Evolutionary conservation across 106 monocot genomes (phyloP), one percentile per base, ranked within the genome.

Genomic region (Apostasia ramifera): DNA sequence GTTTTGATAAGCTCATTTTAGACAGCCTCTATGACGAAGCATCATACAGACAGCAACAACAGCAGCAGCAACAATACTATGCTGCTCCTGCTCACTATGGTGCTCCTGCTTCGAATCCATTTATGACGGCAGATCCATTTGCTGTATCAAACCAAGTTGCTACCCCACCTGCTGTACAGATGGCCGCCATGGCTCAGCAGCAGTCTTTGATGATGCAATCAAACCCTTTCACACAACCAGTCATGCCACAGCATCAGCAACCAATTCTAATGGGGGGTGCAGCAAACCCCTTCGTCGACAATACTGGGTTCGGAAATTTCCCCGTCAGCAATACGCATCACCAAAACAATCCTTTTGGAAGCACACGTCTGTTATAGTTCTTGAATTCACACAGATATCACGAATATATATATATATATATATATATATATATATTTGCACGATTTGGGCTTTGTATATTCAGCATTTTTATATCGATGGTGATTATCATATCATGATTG

Each of bases 11-110:
- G 71, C 80, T 92, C 51, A 85, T 54, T 59, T 55, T 92, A 41
- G 88, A 92, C 41, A 91, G 91, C 40, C 67, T 91, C 44, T 91
- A 91, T 55, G 88, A 88, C 52, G 91, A 91, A 8, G 84, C 79
- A 63, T 71, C 91, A 44, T 85, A 88, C 47, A 82, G 87, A 71
- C 84, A 74, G 54, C 74, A 60, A 38, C 81, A 70, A 47, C 79
- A 74, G 61, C 76, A 75, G 40, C 81, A 91, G 52, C 79, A 77
- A 52, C 61, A 63, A 14, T 44, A 53, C 6, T 77, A 80, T 44
- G 88, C 81, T 55, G 9, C 79, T 3, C 2, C 79, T 12, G 10
- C 77, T 44, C 56, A 42, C 14, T 79, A 83, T 41, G 83, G 81
- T 47, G 10, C 79, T 4, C 2, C 78, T 8, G n/a, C 80, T 15